phyloP scores from a whole-genome alignment of 257 asterid species.

The Rubia yunnanensis region DNA sequence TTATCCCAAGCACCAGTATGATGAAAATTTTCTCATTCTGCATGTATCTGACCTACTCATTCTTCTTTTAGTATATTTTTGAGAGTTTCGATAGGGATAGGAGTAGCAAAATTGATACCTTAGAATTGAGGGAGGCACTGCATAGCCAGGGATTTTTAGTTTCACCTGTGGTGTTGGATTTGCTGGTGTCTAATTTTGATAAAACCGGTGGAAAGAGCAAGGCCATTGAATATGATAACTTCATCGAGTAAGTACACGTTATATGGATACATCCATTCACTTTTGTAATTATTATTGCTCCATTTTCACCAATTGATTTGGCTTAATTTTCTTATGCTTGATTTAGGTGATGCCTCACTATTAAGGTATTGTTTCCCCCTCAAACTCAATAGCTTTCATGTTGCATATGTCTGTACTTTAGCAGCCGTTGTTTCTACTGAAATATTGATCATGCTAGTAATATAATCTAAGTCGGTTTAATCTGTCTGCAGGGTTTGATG shows the following conservation, averaged over 20 bases:
- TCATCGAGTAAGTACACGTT: too few species aligned
- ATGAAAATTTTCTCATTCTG: not conserved
- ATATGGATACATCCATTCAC: too few species aligned
- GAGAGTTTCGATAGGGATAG: constrained; percentile 90
- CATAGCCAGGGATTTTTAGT: constrained; percentile 79
- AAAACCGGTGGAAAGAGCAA: too few species aligned
- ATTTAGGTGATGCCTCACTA: too few species aligned
- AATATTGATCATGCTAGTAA: not conserved
- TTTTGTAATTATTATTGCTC: too few species aligned
- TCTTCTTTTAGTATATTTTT: constrained; percentile 41
- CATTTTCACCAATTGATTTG: too few species aligned
- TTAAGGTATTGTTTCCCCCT: constrained; percentile 35
- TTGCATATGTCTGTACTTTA: not conserved
- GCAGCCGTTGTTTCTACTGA: not conserved
- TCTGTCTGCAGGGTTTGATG: constrained; percentile 64
- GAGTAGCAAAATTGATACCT: constrained; percentile 75
- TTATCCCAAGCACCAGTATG: not conserved
- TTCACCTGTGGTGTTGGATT: too few species aligned
- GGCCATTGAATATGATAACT: too few species aligned
- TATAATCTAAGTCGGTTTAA: not conserved
- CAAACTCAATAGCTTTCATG: not conserved
- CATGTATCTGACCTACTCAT: constrained; percentile 12
- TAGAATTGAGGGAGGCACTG: constrained; percentile 78
- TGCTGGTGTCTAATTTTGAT: too few species aligned
- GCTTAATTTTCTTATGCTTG: too few species aligned